Base-by-base conservation (phyloP, 139 green algal species). In the Picochlorum sp. region DNA sequence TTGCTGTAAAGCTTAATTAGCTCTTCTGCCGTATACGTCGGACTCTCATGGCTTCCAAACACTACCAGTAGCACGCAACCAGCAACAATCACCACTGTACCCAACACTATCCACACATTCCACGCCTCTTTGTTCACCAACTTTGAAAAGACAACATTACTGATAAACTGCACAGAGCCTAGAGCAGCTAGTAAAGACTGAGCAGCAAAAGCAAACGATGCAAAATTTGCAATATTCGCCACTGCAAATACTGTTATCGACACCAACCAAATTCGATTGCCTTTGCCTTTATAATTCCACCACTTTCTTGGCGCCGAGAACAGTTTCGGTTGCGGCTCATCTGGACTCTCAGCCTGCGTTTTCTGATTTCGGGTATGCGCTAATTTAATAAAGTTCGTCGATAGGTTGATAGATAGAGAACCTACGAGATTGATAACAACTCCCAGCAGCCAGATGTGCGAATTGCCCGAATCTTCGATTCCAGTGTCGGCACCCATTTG, bases 331-430 rank as follows among this genome's bases (percentile, higher is more conserved):
- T 8, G 8, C 3, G 47, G 26, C 16, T n/a, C 24, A 22, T 53
- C 22, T 2, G 20, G 14, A 16, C 22, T 47, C 28, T 33, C n/a
- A n/a, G n/a, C 20, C 24, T 29, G 18, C 28, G 28, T 31, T 13
- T 2, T 16, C 26, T 53, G 7, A 7, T 66, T 91, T 87, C 78
- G 78, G 47, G 89, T 93, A 71, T 95, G 87, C 0, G 84, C 86
- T 0, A 95, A 71, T 59, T 95, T 95, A 76, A 94, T 90, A 2
- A 93, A 56, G 50, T 95, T 95, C 2, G 64, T 71, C 68, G 89
- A 77, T 35, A 71, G 18, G 30, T 91, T 91, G 69, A 91, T 88
- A 1, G 79, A 37, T 13, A 90, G 61, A 41, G 70, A 82, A 3
- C 84, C 85, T 13, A 85, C 60, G 41, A 88, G 41, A 16, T 88